Percentiles rank a stretch among this genome's conserved stretches.
phyloP scores from a whole-genome alignment of 1,284 basidiomycete species.

The Singerocomus inundabilis region DNA sequence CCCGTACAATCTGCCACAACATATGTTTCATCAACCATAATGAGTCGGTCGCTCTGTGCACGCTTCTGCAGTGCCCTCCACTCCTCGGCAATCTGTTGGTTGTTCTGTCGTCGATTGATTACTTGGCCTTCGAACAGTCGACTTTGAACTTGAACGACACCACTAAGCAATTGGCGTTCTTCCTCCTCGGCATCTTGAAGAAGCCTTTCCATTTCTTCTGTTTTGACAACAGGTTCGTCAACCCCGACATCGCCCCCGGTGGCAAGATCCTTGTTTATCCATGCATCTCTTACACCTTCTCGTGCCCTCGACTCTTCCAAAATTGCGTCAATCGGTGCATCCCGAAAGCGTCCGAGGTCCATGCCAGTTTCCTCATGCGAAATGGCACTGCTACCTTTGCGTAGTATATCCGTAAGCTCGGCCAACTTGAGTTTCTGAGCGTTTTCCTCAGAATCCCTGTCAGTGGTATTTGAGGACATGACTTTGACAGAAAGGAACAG shows the following conservation, averaged over 20 bases:
- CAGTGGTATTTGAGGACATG: slow-evolving; percentile 41
- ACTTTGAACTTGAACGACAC: slow-evolving; percentile 55
- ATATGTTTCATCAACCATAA: slow-evolving; percentile 46
- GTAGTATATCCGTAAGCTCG: slow-evolving; percentile 55
- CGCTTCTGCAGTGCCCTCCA: slow-evolving; percentile 48
- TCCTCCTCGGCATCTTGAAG: slow-evolving; percentile 53
- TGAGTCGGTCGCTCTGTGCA: slow-evolving; percentile 38
- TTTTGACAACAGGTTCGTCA: slow-evolving; percentile 15
- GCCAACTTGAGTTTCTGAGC: slow-evolving; percentile 35
- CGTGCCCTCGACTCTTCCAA: slow-evolving; percentile 42
- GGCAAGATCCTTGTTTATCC: slow-evolving; percentile 40
- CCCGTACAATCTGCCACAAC: slow-evolving; percentile 39
- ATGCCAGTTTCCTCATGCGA: slow-evolving; percentile 38
- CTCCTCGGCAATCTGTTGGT: slow-evolving; percentile 44
- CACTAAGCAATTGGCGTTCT: slow-evolving; percentile 49
- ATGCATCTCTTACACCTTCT: slow-evolving; percentile 41
- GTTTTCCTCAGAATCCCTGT: slow-evolving; percentile 23
- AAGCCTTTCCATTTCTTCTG: slow-evolving; percentile 32
- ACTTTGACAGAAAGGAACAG: slow-evolving; percentile 61
- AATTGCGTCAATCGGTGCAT: slow-evolving; percentile 43
- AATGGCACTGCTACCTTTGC: slow-evolving; percentile 55
- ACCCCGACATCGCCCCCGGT: slow-evolving; percentile 17
- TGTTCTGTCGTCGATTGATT: slow-evolving; percentile 36
- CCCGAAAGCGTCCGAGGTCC: slow-evolving; percentile 42
- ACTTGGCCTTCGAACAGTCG: slow-evolving; percentile 57